These are phyloP conservation scores for Penicillium sp. DNA, from an alignment of 2,329 filamentous ascomycete genomes.

Conservation along the genomic window DNA sequence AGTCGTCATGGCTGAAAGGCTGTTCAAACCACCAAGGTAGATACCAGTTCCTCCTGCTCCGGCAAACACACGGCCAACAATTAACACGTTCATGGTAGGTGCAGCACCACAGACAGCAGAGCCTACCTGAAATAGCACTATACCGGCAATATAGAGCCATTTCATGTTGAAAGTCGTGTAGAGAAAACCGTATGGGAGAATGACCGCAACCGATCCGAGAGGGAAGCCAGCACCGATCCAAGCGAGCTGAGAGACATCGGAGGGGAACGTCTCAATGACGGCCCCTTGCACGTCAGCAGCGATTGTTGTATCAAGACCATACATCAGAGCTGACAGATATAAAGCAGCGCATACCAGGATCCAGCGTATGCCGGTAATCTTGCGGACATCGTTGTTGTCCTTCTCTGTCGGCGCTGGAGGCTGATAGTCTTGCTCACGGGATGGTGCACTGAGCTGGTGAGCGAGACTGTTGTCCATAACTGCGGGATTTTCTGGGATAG, in stretches of 20 bases:
- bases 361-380: constrained; percentile 6
- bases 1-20: neutral
- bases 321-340: too few relatives aligned
- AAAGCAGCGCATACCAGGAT: too few relatives aligned
- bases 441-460: too few relatives aligned
- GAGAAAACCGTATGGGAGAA: constrained; percentile 32
- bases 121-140: neutral
- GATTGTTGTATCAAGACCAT: too few relatives aligned
- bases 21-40: neutral
- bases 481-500: too few relatives aligned
- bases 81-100: constrained; percentile 2
- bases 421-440: too few relatives aligned
- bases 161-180: constrained; percentile 33
- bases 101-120: neutral
- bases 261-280: constrained; percentile 45
- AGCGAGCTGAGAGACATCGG: constrained; percentile 42
- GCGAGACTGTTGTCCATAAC: too few relatives aligned
- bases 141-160: neutral
- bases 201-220: constrained; percentile 48
- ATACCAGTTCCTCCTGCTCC: neutral
- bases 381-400: neutral
- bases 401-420: neutral
- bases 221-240: constrained; percentile 52
- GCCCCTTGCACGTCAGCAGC: constrained; percentile 26
- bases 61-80: neutral